phyloP scores from a whole-genome alignment of 164 flowering plant species.

The Saururus chinensis region DNA sequence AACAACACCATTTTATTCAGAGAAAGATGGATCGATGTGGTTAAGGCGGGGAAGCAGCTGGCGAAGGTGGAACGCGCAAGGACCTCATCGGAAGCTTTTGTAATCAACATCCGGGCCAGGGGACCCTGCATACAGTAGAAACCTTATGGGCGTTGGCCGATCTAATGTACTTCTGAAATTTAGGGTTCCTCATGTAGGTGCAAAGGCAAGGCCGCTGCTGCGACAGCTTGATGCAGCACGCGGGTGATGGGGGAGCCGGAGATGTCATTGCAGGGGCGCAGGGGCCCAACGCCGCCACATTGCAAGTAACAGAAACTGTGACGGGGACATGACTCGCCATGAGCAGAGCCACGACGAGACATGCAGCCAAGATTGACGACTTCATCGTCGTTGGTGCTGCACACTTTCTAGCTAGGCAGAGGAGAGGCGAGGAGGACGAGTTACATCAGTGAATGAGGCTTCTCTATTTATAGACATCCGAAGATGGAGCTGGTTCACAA shows the following conservation, averaged over 20 bases:
- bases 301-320: slow-evolving; percentile 3
- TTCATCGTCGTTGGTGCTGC: slow-evolving; percentile 11
- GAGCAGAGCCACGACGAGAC: slow-evolving; percentile 4
- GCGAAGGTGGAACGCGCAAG: no score
- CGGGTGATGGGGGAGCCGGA: not conserved
- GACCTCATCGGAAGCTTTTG: no score
- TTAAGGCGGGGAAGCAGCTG: no score
- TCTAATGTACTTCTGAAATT: not conserved
- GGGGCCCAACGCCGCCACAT: slow-evolving; percentile 2
- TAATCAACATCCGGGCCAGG: slow-evolving; percentile 2
- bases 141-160: slow-evolving; percentile 5
- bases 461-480: no score
- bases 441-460: no score
- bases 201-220: slow-evolving; percentile 10
- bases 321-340: slow-evolving; percentile 2
- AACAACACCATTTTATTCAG: no score
- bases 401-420: no score
- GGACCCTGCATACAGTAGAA: not conserved
- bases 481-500: no score
- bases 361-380: not conserved
- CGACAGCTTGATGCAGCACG: slow-evolving; percentile 9
- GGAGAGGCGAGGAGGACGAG: not conserved
- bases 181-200: slow-evolving; percentile 6
- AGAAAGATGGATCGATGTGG: no score
- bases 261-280: slow-evolving; percentile 1